Evolutionary conservation across 2,329 filamentous ascomycete genomes (phyloP).

Genomic region (Phyllosticta paracitricarpa): DNA sequence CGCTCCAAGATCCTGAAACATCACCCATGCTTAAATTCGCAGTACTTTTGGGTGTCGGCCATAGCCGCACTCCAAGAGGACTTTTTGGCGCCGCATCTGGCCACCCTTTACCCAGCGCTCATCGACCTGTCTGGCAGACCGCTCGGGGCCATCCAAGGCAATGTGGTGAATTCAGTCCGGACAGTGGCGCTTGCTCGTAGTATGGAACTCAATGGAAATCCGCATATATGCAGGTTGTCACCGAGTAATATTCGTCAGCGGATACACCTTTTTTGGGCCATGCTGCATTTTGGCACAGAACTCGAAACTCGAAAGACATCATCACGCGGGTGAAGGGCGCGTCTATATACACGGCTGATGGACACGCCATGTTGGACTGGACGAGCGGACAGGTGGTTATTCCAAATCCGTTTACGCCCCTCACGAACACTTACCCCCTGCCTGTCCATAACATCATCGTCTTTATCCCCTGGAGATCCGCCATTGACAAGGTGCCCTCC

Average conservation of each 20-base stretch:
- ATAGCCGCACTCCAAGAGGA: constrained; percentile 34
- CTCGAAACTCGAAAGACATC: constrained; percentile 21
- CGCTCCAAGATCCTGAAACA: constrained; percentile 26
- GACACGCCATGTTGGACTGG: constrained; percentile 24
- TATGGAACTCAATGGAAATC: constrained; percentile 46
- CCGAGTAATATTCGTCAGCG: constrained; percentile 42
- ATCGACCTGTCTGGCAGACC: constrained; percentile 33
- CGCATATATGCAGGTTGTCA: constrained; percentile 43
- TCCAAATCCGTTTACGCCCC: background rate
- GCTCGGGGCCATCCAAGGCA: constrained; percentile 33
- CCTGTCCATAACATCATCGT: too few species aligned
- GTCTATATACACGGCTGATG: constrained; percentile 21
- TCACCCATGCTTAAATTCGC: constrained; percentile 27
- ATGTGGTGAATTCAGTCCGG: constrained; percentile 44
- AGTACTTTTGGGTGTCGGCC: constrained; percentile 33
- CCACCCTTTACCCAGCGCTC: constrained; percentile 30
- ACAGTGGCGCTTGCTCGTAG: constrained; percentile 46
- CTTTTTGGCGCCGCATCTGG: constrained; percentile 31
- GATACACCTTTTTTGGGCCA: constrained; percentile 46
- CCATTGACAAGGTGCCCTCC: too few species aligned
- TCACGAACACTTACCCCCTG: too few species aligned
- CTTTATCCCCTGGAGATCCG: too few species aligned
- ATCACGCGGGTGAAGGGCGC: constrained; percentile 21
- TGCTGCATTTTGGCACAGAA: constrained; percentile 11
- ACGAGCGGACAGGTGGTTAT: constrained; percentile 21